Evolutionary conservation across 441 rosid genomes (phyloP), one percentile per base, ranked within the genome.

Genomic region (Adansonia madagascariensis): DNA sequence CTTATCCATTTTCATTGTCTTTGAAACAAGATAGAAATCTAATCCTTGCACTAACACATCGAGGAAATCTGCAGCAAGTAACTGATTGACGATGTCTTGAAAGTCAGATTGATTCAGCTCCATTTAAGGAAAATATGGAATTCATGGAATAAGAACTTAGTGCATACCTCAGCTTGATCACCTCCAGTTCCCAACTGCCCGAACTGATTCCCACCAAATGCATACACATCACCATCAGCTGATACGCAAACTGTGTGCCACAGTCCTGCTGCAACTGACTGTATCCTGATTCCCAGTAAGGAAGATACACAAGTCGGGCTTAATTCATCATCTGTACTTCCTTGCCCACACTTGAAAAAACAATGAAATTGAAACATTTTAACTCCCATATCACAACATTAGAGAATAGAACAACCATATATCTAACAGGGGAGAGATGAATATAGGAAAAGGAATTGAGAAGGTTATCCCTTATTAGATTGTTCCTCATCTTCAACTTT

Each of bases 171-270:
- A 22, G 98, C 97, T 81, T 97, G 97, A 78, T 97, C 99, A 82
- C 86, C 79, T 41, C 99, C 99, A 76, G 98, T 93, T 80, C 99
- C 99, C 80, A 97, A 81, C 82, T 97, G 99, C 65, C 98, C 97
- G 84, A 97, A 97, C 83, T 97, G 99, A 83, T 97, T 97, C 80
- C 99, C 98, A 20, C 99, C 99, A 85, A 97, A 94, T 0, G 93
- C 81, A 76, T 97, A 97, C 77, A 91, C 93, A 82, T 87, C 97
- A 47, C 99, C 98, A 65, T 94, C 94, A 18, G 91, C 81, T 52
- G 99, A 94, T 80, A 92, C 73, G 62, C 99, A 97, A 72, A 91
- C 80, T 4, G 98, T 93, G 83, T 97, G 99, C 99, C 99, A 94
- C 27, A 97, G 86, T 70, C 99, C 99, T 2, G 97, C 97, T 59